Conservation (phyloP, 768 basidiomycete genomes). For the Boletus subcaerulescens region DNA sequence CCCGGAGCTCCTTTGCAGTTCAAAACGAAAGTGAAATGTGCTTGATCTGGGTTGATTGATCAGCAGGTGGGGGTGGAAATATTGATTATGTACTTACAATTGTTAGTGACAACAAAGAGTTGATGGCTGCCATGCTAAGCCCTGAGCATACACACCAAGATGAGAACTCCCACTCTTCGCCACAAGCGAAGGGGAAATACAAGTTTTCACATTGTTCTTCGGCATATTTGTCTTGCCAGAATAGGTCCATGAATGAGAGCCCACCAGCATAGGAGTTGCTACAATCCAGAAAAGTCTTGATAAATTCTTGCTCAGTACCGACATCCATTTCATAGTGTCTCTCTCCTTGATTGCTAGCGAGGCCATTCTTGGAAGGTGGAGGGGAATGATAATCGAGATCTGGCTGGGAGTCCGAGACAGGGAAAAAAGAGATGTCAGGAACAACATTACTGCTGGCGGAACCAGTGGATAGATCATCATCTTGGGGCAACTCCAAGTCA, state of each 20-base stretch:
- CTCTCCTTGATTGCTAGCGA: too few species aligned
- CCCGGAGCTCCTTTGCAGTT: not conserved
- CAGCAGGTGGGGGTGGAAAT: not conserved
- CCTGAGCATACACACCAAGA: not conserved
- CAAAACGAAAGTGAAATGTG: not conserved
- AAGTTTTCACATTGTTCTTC: not conserved
- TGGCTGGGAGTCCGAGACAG: too few species aligned
- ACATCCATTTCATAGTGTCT: not conserved
- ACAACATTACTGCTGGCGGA: too few species aligned
- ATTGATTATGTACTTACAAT: not conserved
- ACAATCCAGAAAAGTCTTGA: not conserved
- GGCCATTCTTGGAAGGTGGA: too few species aligned
- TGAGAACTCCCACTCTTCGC: too few species aligned
- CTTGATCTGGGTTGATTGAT: not conserved
- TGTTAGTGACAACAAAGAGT: not conserved
- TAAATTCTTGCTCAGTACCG: not conserved
- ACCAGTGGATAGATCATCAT: too few species aligned
- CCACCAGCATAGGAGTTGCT: not conserved
- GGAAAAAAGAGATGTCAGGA: too few species aligned
- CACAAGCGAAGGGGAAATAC: too few species aligned
- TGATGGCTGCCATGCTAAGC: not conserved
- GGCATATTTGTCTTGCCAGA: not conserved
- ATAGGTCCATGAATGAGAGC: not conserved
- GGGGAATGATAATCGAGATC: too few species aligned
- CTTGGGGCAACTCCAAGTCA: too few species aligned